Conservation (phyloP, 805 yeast genomes). For the Wickerhamiella siamensis region DNA sequence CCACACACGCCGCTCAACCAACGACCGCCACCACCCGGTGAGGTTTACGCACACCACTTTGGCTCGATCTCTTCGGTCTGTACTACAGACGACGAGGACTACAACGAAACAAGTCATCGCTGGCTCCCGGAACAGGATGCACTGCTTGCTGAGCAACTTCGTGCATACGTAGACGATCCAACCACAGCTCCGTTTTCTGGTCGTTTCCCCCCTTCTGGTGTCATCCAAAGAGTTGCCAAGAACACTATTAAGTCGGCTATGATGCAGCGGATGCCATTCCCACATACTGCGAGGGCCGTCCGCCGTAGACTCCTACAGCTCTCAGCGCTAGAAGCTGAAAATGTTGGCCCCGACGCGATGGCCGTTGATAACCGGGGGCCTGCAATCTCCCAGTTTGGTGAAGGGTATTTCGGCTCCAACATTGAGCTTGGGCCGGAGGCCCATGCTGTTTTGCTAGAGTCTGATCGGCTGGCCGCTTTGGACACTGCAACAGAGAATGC, state of each 20-base stretch:
- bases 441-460: background rate
- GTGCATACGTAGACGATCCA: conserved; percentile 39
- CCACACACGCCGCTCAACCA: conserved; percentile 19
- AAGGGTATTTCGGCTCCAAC: background rate
- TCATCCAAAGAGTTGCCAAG: conserved; percentile 45
- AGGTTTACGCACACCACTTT: conserved; percentile 15
- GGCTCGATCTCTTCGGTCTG: conserved; percentile 20
- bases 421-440: background rate
- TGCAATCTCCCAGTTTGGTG: background rate
- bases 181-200: conserved; percentile 55
- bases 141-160: conserved; percentile 34
- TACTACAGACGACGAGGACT: conserved; percentile 21
- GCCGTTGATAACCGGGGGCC: background rate
- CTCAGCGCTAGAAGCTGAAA: conserved; percentile 8
- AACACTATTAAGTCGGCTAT: conserved; percentile 31
- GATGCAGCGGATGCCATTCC: conserved; percentile 17
- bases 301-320: conserved; percentile 22
- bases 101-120: conserved; percentile 10
- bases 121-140: conserved; percentile 28
- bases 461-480: background rate
- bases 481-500: background rate
- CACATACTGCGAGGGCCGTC: conserved; percentile 22
- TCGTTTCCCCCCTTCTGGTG: conserved; percentile 52
- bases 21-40: conserved; percentile 8
- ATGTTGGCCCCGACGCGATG: background rate